These are phyloP conservation scores for Rubroboletus pulcherrimus DNA, from an alignment of 768 basidiomycete species.

Conservation along the genomic window DNA sequence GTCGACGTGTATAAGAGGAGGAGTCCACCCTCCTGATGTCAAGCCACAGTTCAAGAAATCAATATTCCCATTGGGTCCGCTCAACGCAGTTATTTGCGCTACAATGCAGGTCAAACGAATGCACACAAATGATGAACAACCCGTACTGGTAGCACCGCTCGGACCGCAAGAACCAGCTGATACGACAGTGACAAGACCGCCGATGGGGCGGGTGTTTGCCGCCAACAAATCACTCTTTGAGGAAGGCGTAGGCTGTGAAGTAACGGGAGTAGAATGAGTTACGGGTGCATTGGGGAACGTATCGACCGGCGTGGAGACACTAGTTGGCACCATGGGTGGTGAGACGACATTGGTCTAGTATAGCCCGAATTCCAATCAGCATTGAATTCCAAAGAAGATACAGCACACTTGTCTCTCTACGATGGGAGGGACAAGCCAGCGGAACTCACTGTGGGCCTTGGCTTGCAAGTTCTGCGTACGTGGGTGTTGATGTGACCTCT, in stretches of 20 bases:
- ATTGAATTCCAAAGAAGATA: background rate
- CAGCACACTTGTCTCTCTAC: background rate
- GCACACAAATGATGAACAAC: slow-evolving; percentile 20
- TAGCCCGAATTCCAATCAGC: background rate
- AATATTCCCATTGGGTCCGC: slow-evolving; percentile 70
- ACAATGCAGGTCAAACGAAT: slow-evolving; percentile 4
- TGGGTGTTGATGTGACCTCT: background rate
- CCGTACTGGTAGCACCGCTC: slow-evolving; percentile 45
- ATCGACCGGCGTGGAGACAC: background rate
- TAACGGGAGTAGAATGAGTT: background rate
- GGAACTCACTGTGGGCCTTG: background rate
- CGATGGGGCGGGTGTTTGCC: background rate
- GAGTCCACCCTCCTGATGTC: slow-evolving; percentile 60
- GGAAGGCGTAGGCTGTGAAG: background rate
- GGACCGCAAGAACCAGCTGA: slow-evolving; percentile 39
- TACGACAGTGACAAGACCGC: slow-evolving; percentile 35
- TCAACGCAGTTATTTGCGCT: slow-evolving; percentile 47
- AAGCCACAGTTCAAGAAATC: slow-evolving; percentile 80
- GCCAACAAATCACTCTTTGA: background rate
- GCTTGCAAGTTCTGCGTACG: background rate
- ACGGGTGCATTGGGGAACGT: background rate
- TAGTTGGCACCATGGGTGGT: background rate
- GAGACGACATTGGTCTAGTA: background rate
- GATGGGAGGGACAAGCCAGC: background rate
- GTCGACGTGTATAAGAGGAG: slow-evolving; percentile 54